Evolutionary conservation across 1,284 basidiomycete species (phyloP), one percentile per base, ranked within the genome.

Genomic region (Irpex rosettiformis): DNA sequence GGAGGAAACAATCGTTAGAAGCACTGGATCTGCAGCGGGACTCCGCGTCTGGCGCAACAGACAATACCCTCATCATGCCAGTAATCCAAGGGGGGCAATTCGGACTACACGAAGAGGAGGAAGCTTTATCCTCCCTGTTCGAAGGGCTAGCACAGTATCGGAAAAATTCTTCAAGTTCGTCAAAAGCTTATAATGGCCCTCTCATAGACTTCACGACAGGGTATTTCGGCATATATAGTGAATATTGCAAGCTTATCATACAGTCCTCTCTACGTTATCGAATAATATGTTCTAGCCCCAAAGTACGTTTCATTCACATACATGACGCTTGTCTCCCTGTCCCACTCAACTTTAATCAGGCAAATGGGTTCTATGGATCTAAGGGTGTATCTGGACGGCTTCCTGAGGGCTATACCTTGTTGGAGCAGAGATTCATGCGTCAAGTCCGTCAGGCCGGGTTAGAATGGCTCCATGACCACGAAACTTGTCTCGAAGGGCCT

Each of bases 311-410:
- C 29, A 30, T 51, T 33, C 30, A 33, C 16, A 7, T 7, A 8
- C 28, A 52, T 49, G 55, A 37, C 59, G 18, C 42, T 37, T 22
- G 33, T 6, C 33, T 5, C 58, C 29, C 21, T 24, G 33, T 54
- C 47, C 58, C 49, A 56, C 51, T 58, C 10, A 60, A 37, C 27
- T 5, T 27, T 45, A 45, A 7, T 52, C 63, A 95, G 92, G 92
- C 95, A 16, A 99, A 99, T 68, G 96, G 96, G 0, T 99, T 99
- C 73, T 95, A 87, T 69, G 89, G 88, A 3, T 97, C 94, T 2
- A 83, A 79, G 57, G 97, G 96, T 1, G 76, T 98, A 16, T 97
- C 94, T 6, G 88, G 93, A 16, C 84, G 94, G 59, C 95, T 99
- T 63, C 97, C 97, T 3, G 94, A 96, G 68, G 96, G 89, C 0